Percentiles rank a stretch among this genome's conserved stretches.
Conservation (phyloP, 1,284 basidiomycete species). For the Cystobasidium slooffiae region DNA sequence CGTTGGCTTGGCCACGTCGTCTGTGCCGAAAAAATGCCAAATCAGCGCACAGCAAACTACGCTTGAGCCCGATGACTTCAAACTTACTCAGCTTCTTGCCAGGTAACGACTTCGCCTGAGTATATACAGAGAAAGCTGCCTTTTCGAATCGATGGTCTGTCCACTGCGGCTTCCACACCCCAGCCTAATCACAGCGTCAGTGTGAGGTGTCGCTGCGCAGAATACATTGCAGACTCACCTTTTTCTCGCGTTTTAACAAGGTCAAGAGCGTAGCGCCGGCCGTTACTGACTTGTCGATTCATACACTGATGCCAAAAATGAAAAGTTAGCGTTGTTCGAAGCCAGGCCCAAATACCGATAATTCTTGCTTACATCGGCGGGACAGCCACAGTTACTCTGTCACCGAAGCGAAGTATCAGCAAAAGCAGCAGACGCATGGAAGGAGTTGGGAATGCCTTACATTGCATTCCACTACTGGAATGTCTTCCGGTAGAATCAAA, state of each 20-base stretch:
- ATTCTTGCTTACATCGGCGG: conserved; percentile 22
- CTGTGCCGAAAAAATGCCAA: not conserved
- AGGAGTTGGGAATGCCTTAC: not conserved
- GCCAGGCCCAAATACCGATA: not conserved
- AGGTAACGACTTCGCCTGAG: conserved; percentile 34
- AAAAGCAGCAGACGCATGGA: not conserved
- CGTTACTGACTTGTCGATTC: conserved; percentile 41
- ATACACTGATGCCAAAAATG: conserved; percentile 16
- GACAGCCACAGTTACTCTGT: conserved; percentile 35
- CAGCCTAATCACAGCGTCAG: conserved; percentile 13
- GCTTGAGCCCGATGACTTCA: not conserved
- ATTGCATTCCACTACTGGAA: conserved; percentile 36
- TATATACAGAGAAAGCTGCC: conserved; percentile 39
- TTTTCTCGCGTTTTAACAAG: conserved; percentile 35
- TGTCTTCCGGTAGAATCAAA: conserved; percentile 11
- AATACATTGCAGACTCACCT: conserved; percentile 9
- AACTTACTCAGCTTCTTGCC: conserved; percentile 21
- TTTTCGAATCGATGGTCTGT: conserved; percentile 19
- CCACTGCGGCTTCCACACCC: conserved; percentile 24
- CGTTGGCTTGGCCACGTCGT: conserved; percentile 17
- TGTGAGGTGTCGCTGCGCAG: not conserved
- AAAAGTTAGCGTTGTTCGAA: not conserved
- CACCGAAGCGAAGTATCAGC: not conserved
- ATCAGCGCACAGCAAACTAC: too few species aligned
- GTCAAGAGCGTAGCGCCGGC: conserved; percentile 19